phyloP scores from a whole-genome alignment of 2,329 filamentous ascomycete genomes.

The Cercospora beticola region DNA sequence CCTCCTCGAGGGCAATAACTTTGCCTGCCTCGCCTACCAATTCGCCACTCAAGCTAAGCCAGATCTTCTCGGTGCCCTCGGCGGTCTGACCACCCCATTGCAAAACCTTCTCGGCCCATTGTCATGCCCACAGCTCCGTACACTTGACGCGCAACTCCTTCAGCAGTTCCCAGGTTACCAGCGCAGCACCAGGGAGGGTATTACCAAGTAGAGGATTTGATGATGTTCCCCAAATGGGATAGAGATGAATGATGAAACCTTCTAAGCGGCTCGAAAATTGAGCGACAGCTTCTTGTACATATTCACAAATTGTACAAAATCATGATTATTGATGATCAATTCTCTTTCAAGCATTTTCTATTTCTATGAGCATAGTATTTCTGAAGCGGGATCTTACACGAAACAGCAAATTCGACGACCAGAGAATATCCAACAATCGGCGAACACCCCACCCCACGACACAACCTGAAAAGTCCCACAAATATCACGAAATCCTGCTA shows the following conservation, averaged over 20 bases:
- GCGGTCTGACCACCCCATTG: slow-evolving; percentile 14
- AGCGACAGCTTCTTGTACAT: background rate
- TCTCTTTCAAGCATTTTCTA: too few species aligned
- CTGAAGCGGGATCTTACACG: too few species aligned
- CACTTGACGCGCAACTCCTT: slow-evolving; percentile 31
- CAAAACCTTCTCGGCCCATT: slow-evolving; percentile 21
- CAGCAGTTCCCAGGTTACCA: slow-evolving; percentile 33
- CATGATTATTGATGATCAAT: background rate
- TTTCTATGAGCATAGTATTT: too few species aligned
- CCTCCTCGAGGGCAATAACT: slow-evolving; percentile 37
- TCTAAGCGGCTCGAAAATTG: background rate
- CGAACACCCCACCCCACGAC: too few species aligned
- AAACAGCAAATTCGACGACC: too few species aligned
- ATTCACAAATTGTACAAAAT: background rate
- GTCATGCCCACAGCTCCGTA: slow-evolving; percentile 32
- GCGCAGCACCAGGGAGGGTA: slow-evolving; percentile 6
- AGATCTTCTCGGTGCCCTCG: slow-evolving; percentile 12
- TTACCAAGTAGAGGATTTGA: background rate
- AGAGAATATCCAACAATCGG: too few species aligned
- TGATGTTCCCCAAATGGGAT: background rate
- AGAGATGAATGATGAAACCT: background rate
- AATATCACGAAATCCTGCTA: too few species aligned
- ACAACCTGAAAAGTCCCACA: too few species aligned
- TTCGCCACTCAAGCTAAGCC: slow-evolving; percentile 38
- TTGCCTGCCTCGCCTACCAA: slow-evolving; percentile 41